Evolutionary conservation across 2,329 filamentous ascomycete genomes (phyloP).

Genomic region (Claviceps fusiformis): DNA sequence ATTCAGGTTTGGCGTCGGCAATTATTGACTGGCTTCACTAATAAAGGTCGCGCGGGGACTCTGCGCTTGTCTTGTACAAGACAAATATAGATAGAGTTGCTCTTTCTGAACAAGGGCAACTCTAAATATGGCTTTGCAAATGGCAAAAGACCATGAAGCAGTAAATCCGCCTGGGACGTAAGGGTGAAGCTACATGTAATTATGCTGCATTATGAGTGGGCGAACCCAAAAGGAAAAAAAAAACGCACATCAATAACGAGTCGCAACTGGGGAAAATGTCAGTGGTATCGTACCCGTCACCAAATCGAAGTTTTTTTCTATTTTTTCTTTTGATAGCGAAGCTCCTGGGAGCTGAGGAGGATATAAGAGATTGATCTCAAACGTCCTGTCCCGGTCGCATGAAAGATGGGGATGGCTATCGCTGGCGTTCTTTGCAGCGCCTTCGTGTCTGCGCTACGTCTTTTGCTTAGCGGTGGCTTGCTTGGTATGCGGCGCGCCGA

Average conservation of each 20-base stretch:
- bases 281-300: neutral
- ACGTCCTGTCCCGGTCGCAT: neutral
- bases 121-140: neutral
- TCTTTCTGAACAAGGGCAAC: neutral
- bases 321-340: neutral
- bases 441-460: neutral
- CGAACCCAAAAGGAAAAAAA: neutral
- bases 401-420: neutral
- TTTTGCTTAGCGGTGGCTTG: neutral
- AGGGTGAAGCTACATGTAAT: neutral
- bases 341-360: neutral
- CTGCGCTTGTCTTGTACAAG: neutral
- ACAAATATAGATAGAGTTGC: neutral
- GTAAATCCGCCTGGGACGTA: neutral
- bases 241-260: neutral
- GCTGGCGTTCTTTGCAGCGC: neutral
- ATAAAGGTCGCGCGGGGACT: neutral
- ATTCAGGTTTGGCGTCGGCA: neutral
- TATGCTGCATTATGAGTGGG: neutral
- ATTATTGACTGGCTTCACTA: neutral
- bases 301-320: neutral
- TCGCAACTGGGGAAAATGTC: neutral
- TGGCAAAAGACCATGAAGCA: neutral
- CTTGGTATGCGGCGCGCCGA: neutral
- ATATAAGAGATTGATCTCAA: neutral